phyloP scores from a whole-genome alignment of 2,329 filamentous ascomycete species.

The Trichophyton mentagrophytes region DNA sequence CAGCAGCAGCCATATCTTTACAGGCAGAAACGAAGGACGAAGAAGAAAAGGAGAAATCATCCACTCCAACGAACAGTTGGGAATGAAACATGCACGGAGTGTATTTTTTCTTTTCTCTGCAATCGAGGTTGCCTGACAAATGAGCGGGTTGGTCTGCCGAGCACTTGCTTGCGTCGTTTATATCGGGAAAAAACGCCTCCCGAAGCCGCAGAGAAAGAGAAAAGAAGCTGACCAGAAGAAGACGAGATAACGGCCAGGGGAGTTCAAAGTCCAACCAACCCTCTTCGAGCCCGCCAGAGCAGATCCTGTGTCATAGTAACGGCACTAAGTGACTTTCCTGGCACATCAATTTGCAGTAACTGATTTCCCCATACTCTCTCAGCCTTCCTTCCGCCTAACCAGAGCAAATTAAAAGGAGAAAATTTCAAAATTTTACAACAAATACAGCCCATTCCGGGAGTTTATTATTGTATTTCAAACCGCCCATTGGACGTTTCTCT shows the following conservation, averaged over 20 bases:
- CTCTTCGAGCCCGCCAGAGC: background rate
- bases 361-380: background rate
- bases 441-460: background rate
- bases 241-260: background rate
- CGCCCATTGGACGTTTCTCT: background rate
- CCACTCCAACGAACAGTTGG: background rate
- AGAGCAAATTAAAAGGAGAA: background rate
- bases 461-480: background rate
- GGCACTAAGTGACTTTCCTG: background rate
- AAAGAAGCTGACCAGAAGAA: background rate
- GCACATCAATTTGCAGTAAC: background rate
- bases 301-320: constrained; percentile 2
- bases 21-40: no score
- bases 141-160: background rate
- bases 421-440: background rate
- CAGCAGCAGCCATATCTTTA: background rate
- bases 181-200: background rate
- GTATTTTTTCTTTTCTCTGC: background rate
- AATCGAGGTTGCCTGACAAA: background rate
- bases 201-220: background rate
- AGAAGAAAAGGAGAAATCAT: background rate
- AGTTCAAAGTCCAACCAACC: background rate
- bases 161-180: background rate
- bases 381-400: background rate
- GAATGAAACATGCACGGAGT: background rate